These are phyloP conservation scores for Chlamydomonas asymmetrica DNA, from an alignment of 139 green algal species.

Conservation along the genomic window DNA sequence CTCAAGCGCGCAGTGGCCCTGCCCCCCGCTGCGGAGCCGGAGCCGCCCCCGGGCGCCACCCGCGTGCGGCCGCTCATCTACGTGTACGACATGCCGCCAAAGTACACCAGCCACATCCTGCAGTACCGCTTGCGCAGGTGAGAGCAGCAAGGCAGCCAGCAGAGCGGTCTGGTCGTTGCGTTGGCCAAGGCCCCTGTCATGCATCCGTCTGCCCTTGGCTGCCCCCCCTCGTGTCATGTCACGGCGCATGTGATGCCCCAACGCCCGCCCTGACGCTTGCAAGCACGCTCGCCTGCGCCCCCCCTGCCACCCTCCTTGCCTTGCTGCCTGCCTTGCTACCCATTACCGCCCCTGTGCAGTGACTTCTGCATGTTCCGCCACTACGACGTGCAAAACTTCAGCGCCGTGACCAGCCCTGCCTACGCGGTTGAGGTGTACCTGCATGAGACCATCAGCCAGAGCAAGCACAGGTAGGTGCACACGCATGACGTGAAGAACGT, in stretches of 20 bases:
- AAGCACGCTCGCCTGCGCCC: no score
- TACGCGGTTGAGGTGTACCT: constrained; percentile 43
- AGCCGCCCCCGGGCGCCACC: constrained; percentile 1
- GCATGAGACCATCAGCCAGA: constrained; percentile 59
- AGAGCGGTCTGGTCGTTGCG: no score
- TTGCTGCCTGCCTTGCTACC: not conserved
- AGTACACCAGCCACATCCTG: not conserved
- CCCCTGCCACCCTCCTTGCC: no score
- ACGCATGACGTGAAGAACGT: no score
- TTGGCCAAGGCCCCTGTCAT: no score
- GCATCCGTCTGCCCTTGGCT: not conserved
- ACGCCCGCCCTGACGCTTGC: no score
- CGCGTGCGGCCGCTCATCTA: constrained; percentile 3
- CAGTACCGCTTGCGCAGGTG: no score
- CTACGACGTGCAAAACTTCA: not conserved
- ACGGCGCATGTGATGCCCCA: no score
- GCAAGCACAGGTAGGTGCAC: constrained; percentile 42
- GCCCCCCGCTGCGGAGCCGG: no score
- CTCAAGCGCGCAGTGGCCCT: no score
- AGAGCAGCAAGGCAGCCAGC: no score
- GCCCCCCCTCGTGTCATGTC: not conserved
- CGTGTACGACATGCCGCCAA: not conserved
- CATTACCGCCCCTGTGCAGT: not conserved
- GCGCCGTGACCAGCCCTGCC: no score
- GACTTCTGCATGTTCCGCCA: constrained; percentile 1